Percentiles rank a stretch among this genome's conserved stretches.
These are phyloP conservation scores for Bipolaris sorokiniana DNA, from an alignment of 2,329 filamentous ascomycete species.

Conservation along the genomic window DNA sequence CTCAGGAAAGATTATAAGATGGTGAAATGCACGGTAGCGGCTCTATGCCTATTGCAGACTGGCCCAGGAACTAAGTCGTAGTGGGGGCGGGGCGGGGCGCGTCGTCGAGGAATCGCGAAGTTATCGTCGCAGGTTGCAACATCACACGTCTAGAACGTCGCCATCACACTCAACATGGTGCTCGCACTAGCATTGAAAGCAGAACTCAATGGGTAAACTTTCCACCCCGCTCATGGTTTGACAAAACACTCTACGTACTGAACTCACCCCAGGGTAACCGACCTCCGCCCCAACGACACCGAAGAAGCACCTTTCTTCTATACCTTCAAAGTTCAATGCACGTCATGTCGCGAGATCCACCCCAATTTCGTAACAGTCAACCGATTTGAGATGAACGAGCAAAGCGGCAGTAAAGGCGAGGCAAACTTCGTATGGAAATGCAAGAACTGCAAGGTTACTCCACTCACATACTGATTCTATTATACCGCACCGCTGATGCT, in stretches of 20 bases:
- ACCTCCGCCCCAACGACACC: slow-evolving; percentile 83
- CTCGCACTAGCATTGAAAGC: slow-evolving; percentile 49
- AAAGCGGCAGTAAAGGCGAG: slow-evolving; percentile 91
- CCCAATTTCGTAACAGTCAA: slow-evolving; percentile 84
- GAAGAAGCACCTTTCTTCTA: slow-evolving; percentile 88
- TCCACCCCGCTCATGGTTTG: neutral
- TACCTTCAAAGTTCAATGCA: slow-evolving; percentile 97
- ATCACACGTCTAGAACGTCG: neutral
- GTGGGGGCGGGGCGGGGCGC: slow-evolving; percentile 24
- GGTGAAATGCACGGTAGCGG: slow-evolving; percentile 7
- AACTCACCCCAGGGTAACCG: slow-evolving; percentile 73
- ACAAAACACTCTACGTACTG: neutral
- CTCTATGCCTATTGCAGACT: neutral
- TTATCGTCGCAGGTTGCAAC: slow-evolving; percentile 7
- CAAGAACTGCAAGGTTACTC: slow-evolving; percentile 88
- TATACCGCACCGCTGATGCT: slow-evolving; percentile 11
- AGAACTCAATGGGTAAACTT: slow-evolving; percentile 44
- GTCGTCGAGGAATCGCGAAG: slow-evolving; percentile 5
- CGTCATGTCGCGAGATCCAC: slow-evolving; percentile 92
- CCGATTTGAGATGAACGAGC: slow-evolving; percentile 87
- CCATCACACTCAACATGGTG: slow-evolving; percentile 33
- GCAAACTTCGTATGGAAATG: slow-evolving; percentile 99
- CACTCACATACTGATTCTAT: slow-evolving; percentile 13
- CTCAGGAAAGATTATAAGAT: slow-evolving; percentile 8
- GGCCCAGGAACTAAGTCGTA: slow-evolving; percentile 9